Percentiles rank a stretch among this genome's conserved stretches.
These are phyloP conservation scores for Tetramitus jugosus DNA, from an alignment of 208 protist species.

Conservation along the genomic window DNA sequence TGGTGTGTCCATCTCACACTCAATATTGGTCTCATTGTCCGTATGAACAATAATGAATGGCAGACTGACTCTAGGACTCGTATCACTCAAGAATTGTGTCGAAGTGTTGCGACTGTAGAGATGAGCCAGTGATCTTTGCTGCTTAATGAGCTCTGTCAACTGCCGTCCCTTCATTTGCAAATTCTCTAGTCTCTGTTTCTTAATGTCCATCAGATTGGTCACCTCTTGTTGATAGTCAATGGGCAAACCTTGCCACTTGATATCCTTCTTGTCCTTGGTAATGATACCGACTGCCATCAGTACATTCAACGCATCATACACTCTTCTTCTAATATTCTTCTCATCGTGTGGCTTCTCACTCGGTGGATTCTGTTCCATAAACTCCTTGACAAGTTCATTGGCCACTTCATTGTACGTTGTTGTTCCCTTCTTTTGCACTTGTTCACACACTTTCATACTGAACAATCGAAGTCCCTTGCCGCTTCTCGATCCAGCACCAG, in stretches of 20 bases:
- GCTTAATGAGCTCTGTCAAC: conserved; percentile 26
- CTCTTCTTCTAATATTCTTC: conserved; percentile 66
- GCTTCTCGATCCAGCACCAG: background rate
- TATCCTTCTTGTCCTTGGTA: conserved; percentile 61
- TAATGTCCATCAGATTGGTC: conserved; percentile 14
- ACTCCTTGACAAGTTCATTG: conserved; percentile 53
- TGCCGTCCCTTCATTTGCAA: conserved; percentile 36
- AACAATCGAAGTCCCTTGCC: conserved; percentile 60
- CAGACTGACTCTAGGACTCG: conserved; percentile 25
- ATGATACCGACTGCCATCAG: conserved; percentile 71
- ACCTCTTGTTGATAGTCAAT: conserved; percentile 29
- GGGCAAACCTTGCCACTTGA: conserved; percentile 56
- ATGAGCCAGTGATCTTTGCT: background rate
- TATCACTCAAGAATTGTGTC: background rate
- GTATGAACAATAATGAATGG: conserved; percentile 65
- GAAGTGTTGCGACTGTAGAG: conserved; percentile 1
- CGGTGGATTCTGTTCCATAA: conserved; percentile 14
- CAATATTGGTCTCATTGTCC: conserved; percentile 47
- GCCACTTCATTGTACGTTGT: conserved; percentile 66
- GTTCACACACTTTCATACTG: conserved; percentile 58
- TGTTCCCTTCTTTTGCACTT: conserved; percentile 52
- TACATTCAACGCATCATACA: conserved; percentile 75
- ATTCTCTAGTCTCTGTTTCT: conserved; percentile 29
- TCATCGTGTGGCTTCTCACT: conserved; percentile 34
- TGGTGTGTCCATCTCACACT: conserved; percentile 65